Conservation (phyloP, 768 basidiomycete species). For the Astraeus odoratus region DNA sequence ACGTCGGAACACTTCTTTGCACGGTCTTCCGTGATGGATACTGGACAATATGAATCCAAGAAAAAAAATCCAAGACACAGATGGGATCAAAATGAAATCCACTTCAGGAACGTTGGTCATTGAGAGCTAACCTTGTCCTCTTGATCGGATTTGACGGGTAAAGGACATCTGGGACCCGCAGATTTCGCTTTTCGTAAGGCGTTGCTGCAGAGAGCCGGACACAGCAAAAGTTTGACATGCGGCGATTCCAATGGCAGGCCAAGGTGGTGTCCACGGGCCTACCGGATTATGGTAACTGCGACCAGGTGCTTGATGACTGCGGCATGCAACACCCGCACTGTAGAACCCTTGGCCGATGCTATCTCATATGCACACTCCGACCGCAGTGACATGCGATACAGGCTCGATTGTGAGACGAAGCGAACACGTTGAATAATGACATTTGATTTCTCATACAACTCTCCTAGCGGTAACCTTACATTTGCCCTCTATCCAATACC, state of each 20-base stretch:
- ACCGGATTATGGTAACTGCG: too few relatives aligned
- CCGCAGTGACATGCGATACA: not conserved
- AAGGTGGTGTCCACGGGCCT: not conserved
- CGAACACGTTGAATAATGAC: too few relatives aligned
- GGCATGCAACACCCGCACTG: not conserved
- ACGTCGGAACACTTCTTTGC: not conserved
- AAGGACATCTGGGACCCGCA: constrained; percentile 6
- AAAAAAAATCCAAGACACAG: constrained; percentile 1
- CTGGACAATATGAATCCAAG: not conserved
- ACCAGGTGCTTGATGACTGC: not conserved
- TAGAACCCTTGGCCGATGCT: not conserved
- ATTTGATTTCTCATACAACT: too few relatives aligned
- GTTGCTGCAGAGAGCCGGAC: constrained; percentile 14
- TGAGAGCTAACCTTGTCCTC: constrained; percentile 29
- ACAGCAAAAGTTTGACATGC: constrained; percentile 7
- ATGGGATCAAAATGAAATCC: constrained; percentile 4
- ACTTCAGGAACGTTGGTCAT: constrained; percentile 12
- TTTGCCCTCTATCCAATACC: too few relatives aligned
- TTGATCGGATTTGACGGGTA: constrained; percentile 17
- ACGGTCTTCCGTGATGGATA: not conserved
- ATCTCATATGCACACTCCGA: not conserved
- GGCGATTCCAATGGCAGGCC: not conserved
- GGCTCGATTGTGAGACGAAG: not conserved
- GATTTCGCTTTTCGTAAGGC: constrained; percentile 6
- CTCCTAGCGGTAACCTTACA: too few relatives aligned